Evolutionary conservation across 2,329 filamentous ascomycete species (phyloP), one percentile per base, ranked within the genome.

Genomic region (Stachybotrys echinatus): DNA sequence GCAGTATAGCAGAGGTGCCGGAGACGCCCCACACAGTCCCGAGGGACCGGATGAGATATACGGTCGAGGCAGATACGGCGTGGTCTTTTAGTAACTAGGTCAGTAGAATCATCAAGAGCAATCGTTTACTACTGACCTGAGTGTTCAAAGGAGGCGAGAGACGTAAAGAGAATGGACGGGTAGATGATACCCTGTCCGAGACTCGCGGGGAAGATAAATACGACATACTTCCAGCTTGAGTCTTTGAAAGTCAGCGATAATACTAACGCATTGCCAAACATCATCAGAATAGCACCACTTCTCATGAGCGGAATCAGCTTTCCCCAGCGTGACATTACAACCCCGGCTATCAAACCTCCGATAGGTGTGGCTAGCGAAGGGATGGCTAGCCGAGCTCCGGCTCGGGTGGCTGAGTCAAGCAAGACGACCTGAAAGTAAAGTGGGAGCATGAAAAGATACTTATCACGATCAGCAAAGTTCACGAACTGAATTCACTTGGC

Each of bases 351-450:
- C 1, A 85, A 67, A 6, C 79, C 81, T 1, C 80, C 80, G 47
- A 78, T 61, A 2, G 81, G 81, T 0, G 77, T 77, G 0, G 79
- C 81, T 10, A 87, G 59, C 0, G 83, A 85, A 2, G 85, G 81
- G 2, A 84, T 77, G 0, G 83, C 77, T 6, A 89, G 76, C 2
- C 84, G 77, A 6, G 82, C 75, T 1, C 85, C 85, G 1, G 85
- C 85, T 14, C 74, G 73, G 0, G 84, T 83, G 0, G 85, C 79
- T 0, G 80, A 80, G 52, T 87, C 83, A 2, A 81, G 66, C 3
- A 85, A 74, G 6, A 87, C 81, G 0, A 81, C 81, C 56, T 87
- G 84, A 61, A 87, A 89, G 67, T 85, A 88, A 5, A 89, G 69
- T 0, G 86, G 86, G 1, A 85, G 75, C 59, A 85, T 85, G 68